phyloP scores from a whole-genome alignment of 768 basidiomycete species.

The Leccinum imitatum region DNA sequence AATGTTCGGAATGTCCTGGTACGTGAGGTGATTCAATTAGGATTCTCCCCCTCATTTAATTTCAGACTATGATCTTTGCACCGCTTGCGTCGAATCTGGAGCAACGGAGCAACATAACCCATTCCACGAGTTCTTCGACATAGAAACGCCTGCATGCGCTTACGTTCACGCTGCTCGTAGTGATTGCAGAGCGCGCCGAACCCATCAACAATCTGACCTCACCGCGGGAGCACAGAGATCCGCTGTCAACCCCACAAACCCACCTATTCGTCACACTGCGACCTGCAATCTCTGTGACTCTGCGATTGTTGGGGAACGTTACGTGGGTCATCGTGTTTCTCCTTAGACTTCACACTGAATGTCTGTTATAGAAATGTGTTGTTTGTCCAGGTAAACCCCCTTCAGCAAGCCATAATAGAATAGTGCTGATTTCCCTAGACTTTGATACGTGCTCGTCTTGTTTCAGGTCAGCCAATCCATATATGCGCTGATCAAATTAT shows the following conservation, averaged over 20 bases:
- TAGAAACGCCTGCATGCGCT: constrained; percentile 63
- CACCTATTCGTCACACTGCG: constrained; percentile 54
- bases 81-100: constrained; percentile 51
- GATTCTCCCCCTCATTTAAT: constrained; percentile 1
- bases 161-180: constrained; percentile 59
- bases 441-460: constrained; percentile 76
- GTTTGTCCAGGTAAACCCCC: constrained; percentile 51
- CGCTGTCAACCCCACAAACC: not conserved
- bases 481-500: not conserved
- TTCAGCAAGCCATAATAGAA: not conserved
- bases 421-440: constrained; percentile 39
- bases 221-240: not conserved
- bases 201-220: not conserved
- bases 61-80: constrained; percentile 73
- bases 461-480: constrained; percentile 48
- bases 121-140: constrained; percentile 70
- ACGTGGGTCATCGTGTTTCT: constrained; percentile 46
- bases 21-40: constrained; percentile 17
- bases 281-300: constrained; percentile 79
- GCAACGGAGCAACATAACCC: constrained; percentile 54
- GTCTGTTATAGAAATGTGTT: constrained; percentile 65
- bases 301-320: constrained; percentile 66
- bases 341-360: constrained; percentile 5
- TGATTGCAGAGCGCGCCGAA: constrained; percentile 30
- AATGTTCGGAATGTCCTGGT: constrained; percentile 79